Percentiles rank a stretch among this genome's conserved stretches.
phyloP scores from a whole-genome alignment of 2,329 filamentous ascomycete species.

The Fusarium tjaetaba region DNA sequence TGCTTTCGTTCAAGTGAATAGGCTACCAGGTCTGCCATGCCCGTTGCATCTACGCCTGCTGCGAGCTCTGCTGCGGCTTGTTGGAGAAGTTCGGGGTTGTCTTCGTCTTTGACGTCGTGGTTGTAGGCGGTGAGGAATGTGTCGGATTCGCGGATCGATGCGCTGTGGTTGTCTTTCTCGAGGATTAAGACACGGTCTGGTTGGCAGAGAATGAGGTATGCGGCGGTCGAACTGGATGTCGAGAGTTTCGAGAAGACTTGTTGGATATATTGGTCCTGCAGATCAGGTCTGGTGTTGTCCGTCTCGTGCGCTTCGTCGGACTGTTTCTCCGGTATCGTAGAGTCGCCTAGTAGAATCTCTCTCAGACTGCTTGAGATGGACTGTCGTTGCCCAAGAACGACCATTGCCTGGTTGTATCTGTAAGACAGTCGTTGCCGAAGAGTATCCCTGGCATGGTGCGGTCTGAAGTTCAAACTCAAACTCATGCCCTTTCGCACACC shows the following conservation, averaged over 20 bases:
- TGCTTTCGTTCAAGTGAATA: constrained; percentile 40
- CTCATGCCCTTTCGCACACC: constrained; percentile 58
- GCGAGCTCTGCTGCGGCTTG: constrained; percentile 11
- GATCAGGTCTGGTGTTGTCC: not conserved
- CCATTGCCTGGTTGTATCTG: constrained; percentile 43
- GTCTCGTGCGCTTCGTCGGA: fast-evolving
- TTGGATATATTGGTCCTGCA: not conserved
- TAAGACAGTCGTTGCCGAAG: constrained; percentile 32
- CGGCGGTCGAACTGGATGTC: constrained; percentile 39
- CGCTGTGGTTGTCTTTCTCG: constrained; percentile 43
- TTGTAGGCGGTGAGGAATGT: constrained; percentile 44
- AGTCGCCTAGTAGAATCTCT: constrained; percentile 25
- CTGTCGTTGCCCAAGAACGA: constrained; percentile 36
- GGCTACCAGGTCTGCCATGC: constrained; percentile 40
- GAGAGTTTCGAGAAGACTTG: constrained; percentile 27
- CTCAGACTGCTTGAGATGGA: constrained; percentile 44
- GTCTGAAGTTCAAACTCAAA: constrained; percentile 59
- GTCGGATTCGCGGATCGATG: constrained; percentile 29
- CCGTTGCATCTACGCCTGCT: not conserved
- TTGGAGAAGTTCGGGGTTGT: constrained; percentile 18
- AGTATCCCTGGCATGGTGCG: constrained; percentile 43
- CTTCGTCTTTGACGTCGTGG: constrained; percentile 42
- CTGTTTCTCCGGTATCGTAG: not conserved
- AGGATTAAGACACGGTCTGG: constrained; percentile 38
- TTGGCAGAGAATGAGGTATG: constrained; percentile 46